Percentiles rank a stretch among this genome's conserved stretches.
Conservation (phyloP, 805 yeast species). For the Saccharomycopsis schoenii region DNA sequence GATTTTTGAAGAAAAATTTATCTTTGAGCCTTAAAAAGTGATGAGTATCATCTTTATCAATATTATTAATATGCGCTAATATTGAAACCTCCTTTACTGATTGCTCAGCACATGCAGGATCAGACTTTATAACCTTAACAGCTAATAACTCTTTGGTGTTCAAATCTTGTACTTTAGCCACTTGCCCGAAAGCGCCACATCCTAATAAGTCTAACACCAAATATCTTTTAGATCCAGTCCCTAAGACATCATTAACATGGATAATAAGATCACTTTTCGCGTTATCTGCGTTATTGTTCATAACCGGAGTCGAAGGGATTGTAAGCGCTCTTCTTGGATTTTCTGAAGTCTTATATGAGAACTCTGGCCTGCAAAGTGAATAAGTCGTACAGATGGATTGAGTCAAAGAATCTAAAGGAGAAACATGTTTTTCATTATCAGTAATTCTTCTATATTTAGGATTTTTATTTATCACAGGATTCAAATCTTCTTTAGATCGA, state of each 20-base stretch:
- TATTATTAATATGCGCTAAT: constrained; percentile 67
- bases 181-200: constrained; percentile 97
- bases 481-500: constrained; percentile 38
- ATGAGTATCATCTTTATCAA: constrained; percentile 62
- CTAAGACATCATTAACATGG: constrained; percentile 88
- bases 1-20: constrained; percentile 85
- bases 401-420: constrained; percentile 77
- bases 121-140: constrained; percentile 86
- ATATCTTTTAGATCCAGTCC: constrained; percentile 80
- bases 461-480: constrained; percentile 48
- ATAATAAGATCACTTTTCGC: constrained; percentile 83
- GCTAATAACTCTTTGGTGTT: constrained; percentile 82
- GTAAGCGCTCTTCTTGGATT: constrained; percentile 91
- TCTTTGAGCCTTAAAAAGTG: constrained; percentile 74
- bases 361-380: constrained; percentile 74
- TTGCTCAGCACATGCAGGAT: constrained; percentile 85
- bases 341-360: constrained; percentile 70
- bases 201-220: constrained; percentile 87
- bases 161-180: constrained; percentile 58
- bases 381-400: constrained; percentile 71
- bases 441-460: constrained; percentile 69
- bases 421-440: constrained; percentile 49
- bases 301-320: constrained; percentile 77
- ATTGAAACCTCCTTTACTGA: constrained; percentile 83
- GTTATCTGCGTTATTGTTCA: constrained; percentile 80